Conservation (phyloP, 305 asterid species). For the Rubia peregrina region DNA sequence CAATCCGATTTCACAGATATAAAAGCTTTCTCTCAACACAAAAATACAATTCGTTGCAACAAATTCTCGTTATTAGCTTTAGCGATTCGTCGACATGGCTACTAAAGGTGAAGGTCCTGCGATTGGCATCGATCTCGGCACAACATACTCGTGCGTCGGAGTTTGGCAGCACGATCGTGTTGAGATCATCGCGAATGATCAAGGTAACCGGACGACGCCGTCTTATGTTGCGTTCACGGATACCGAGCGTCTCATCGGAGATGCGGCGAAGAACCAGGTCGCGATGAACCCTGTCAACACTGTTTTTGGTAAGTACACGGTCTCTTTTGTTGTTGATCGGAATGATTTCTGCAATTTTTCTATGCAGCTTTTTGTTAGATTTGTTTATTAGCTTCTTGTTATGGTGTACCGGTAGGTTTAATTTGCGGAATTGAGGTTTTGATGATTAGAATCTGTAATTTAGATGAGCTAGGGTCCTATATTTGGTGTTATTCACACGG, state of each 20-base stretch:
- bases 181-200: conserved; percentile 32
- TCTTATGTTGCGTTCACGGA: conserved; percentile 33
- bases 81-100: not conserved
- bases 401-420: no score
- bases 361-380: no score
- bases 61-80: not conserved
- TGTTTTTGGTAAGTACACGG: conserved; percentile 25
- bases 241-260: conserved; percentile 31
- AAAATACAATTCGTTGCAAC: not conserved
- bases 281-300: conserved; percentile 34
- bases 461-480: no score
- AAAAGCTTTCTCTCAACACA: not conserved
- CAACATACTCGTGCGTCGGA: conserved; percentile 35
- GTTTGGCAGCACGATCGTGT: conserved; percentile 35
- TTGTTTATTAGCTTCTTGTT: no score
- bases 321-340: no score
- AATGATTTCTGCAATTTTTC: no score
- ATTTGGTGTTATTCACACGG: no score
- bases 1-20: not conserved
- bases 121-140: conserved; percentile 32
- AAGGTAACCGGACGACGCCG: conserved; percentile 32
- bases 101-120: conserved; percentile 34
- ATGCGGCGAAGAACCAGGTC: conserved; percentile 34
- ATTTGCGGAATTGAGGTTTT: no score
- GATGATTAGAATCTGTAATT: no score